Evolutionary conservation across 371 early-diverging fungal genomes (phyloP), one percentile per base, ranked within the genome.

Genomic region (Lichtheimia ramosa): DNA sequence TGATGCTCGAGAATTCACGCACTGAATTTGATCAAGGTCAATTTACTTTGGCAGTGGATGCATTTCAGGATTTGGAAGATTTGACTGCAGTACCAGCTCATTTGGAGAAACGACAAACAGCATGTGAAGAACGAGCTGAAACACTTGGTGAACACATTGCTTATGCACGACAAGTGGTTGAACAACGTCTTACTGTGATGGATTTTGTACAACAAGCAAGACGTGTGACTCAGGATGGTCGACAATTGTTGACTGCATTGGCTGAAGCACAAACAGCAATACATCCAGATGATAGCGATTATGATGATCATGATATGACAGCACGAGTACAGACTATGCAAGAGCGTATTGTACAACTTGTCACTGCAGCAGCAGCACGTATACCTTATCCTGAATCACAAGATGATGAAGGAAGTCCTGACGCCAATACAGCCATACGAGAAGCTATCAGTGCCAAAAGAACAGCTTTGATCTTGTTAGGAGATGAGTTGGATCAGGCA

Each of bases 51-150:
- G 73, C 82, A 0, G 63, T 71, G 2, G 68, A 79, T 15, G 61
- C 61, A 0, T 81, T 74, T 56, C 72, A 78, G 48, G 83, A 83
- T 18, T 28, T 83, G 25, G 77, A 78, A 6, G 76, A 74, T n/a
- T 57, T 66, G 0, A 54, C 64, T 6, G 58, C 56, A 12, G 59
- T 69, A 0, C 83, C 83, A 0, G 56, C 54, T 28, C 74, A 74
- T 52, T 53, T 83, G 27, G 70, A 80, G 16, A 56, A 58, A 5
- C 58, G 73, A 27, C 83, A 83, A 56, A 53, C 61, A 1, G 66
- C 23, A 0, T 70, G 76, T 41, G 81, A 81, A 27, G 67, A 72
- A 14, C 49, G 51, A 0, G 73, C 76, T 58, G 74, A 74, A 41
- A 59, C 64, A 7, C 52, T 83, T 52, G 63, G 65, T 48, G 62